A percentile compares a stretch with the other conserved stretches of the same genome.
phyloP scores from a whole-genome alignment of 1,284 basidiomycete species.

The Chondrostereum purpureum region DNA sequence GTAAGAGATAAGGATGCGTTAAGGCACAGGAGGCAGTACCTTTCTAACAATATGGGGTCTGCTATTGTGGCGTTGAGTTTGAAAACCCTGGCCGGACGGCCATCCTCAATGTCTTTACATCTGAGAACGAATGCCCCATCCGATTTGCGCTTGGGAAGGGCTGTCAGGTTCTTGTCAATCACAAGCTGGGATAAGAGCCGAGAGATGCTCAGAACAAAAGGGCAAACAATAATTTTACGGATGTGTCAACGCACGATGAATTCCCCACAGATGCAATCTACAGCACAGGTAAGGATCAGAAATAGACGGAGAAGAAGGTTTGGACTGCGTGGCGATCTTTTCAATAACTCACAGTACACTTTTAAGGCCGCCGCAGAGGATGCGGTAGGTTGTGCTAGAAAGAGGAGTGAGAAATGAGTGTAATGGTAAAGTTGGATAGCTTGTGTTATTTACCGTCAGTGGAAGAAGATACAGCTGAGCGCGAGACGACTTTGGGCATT shows the following conservation, averaged over 20 bases:
- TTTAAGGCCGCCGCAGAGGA: slow-evolving; percentile 70
- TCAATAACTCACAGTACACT: slow-evolving; percentile 62
- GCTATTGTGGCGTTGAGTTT: slow-evolving; percentile 64
- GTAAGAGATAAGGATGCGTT: slow-evolving; percentile 5
- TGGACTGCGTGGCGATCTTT: slow-evolving; percentile 6
- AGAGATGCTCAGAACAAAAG: slow-evolving; percentile 4
- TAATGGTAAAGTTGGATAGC: slow-evolving; percentile 7
- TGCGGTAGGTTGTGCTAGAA: slow-evolving; percentile 66
- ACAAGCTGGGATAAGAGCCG: slow-evolving; percentile 63
- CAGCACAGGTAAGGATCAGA: slow-evolving; percentile 9
- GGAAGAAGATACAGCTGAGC: slow-evolving; percentile 75
- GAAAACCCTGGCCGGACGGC: slow-evolving; percentile 65
- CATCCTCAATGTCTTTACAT: slow-evolving; percentile 49
- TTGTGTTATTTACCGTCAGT: slow-evolving; percentile 62
- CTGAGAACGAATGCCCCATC: slow-evolving; percentile 69
- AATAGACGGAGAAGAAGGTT: background rate
- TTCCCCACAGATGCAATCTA: slow-evolving; percentile 81
- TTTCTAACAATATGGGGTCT: slow-evolving; percentile 66
- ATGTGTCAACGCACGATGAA: slow-evolving; percentile 65
- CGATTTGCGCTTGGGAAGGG: slow-evolving; percentile 64
- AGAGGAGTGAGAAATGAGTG: slow-evolving; percentile 13
- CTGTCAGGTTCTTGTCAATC: slow-evolving; percentile 66
- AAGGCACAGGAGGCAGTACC: slow-evolving; percentile 45
- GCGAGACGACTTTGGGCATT: slow-evolving; percentile 80
- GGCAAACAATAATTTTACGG: slow-evolving; percentile 1